Conservation (phyloP, 495 filamentous ascomycete genomes). For the Annulohypoxylon moriforme region DNA sequence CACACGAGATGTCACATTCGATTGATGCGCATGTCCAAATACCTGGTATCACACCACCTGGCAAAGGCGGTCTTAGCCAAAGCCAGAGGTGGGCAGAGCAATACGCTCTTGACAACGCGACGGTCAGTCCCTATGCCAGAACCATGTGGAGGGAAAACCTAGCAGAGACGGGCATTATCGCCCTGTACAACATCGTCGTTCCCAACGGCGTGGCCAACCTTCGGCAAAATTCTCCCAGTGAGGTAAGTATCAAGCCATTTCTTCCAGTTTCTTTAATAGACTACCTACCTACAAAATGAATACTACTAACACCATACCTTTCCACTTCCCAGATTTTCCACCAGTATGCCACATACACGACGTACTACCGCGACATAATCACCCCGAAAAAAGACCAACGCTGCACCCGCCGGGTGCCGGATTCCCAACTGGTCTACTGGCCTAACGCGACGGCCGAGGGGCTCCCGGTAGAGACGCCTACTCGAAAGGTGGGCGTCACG, state of each 20-base stretch:
- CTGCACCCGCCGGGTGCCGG: neutral
- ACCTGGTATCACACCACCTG: neutral
- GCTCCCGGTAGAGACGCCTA: neutral
- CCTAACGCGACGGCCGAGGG: neutral
- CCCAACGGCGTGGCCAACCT: constrained; percentile 40
- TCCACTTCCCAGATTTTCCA: constrained; percentile 35
- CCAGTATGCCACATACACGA: constrained; percentile 37
- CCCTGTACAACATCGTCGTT: constrained; percentile 46
- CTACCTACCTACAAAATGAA: neutral
- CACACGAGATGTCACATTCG: constrained; percentile 49
- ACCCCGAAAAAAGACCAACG: neutral
- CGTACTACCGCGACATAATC: constrained; percentile 16
- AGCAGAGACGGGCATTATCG: constrained; percentile 48
- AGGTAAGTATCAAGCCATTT: neutral
- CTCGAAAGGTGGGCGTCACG: neutral
- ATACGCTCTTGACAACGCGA: constrained; percentile 44
- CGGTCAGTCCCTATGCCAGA: constrained; percentile 43
- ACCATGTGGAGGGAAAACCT: constrained; percentile 47
- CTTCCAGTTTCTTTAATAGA: neutral
- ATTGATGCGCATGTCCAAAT: constrained; percentile 42
- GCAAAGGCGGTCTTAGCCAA: constrained; percentile 31
- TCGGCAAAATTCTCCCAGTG: neutral
- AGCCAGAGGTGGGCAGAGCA: constrained; percentile 44
- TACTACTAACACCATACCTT: neutral
- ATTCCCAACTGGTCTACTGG: constrained; percentile 14